Evolutionary conservation across 148 eudicot genomes (phyloP).

Genomic region (Chenopodium berlandieri): DNA sequence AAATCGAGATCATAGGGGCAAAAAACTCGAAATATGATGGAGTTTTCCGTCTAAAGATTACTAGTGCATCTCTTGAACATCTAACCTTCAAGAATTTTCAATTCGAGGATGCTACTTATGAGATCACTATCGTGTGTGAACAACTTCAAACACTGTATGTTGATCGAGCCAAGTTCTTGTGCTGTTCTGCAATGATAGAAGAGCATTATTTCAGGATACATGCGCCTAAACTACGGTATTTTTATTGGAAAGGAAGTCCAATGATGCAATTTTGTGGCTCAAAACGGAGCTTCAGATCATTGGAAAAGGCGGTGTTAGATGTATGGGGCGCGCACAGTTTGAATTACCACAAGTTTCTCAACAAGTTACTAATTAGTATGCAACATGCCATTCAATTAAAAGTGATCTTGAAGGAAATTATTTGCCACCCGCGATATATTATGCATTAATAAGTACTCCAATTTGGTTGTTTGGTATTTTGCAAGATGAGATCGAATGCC

Average conservation of each 20-base stretch:
- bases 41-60: too few species aligned
- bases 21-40: not conserved
- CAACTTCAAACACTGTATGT: not conserved
- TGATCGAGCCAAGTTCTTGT: not conserved
- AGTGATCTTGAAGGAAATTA: too few species aligned
- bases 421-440: too few species aligned
- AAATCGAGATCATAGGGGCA: not conserved
- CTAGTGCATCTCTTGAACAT: too few species aligned
- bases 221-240: not conserved
- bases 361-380: not conserved
- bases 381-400: not conserved
- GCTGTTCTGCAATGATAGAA: not conserved
- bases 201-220: not conserved
- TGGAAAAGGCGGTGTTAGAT: not conserved
- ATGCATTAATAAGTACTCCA: too few species aligned
- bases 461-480: too few species aligned
- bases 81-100: too few species aligned
- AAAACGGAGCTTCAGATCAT: not conserved
- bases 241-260: slow-evolving; percentile 1
- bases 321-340: not conserved
- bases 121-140: not conserved
- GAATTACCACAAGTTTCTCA: not conserved
- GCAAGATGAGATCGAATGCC: too few species aligned
- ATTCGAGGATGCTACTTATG: not conserved
- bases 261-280: not conserved